These are phyloP conservation scores for Asterophora lycoperdoides DNA, from an alignment of 768 basidiomycete genomes.

Conservation along the genomic window DNA sequence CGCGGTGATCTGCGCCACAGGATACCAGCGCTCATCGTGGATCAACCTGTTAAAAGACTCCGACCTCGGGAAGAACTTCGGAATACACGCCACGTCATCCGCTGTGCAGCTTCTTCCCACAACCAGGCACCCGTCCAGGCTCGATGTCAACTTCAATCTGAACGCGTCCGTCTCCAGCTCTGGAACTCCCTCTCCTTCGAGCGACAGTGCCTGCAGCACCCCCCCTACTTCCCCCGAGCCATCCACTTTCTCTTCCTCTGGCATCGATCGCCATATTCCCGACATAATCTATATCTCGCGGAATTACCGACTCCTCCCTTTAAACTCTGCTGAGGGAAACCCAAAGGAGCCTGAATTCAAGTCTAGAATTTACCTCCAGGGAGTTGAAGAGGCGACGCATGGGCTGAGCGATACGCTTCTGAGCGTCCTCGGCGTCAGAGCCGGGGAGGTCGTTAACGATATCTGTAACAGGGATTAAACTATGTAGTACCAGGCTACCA, in stretches of 20 bases:
- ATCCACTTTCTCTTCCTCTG: constrained; percentile 13
- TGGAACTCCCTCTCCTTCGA: too few species aligned
- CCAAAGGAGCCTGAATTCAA: background rate
- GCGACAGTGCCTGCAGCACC: background rate
- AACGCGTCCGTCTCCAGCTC: constrained; percentile 16
- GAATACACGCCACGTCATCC: constrained; percentile 23
- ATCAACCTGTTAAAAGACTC: constrained; percentile 37
- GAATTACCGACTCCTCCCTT: constrained; percentile 38
- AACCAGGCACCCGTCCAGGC: constrained; percentile 2
- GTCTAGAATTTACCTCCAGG: constrained; percentile 33
- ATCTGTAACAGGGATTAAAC: constrained; percentile 17
- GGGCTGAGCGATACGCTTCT: constrained; percentile 43
- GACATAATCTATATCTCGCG: constrained; percentile 34
- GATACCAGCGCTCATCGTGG: constrained; percentile 49
- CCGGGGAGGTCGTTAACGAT: constrained; percentile 44
- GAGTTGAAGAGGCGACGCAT: constrained; percentile 37
- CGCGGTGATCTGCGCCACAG: constrained; percentile 48
- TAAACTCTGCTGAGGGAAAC: background rate
- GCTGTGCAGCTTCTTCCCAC: constrained; percentile 25
- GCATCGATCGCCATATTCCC: constrained; percentile 10
- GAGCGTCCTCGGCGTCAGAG: constrained; percentile 39
- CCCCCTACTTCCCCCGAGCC: constrained; percentile 24
- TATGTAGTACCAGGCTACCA: too few species aligned
- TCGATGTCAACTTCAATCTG: constrained; percentile 10
- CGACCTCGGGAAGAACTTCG: constrained; percentile 34